A percentile compares a stretch with the other conserved stretches of the same genome.
Conservation (phyloP, 1,139 yeast species). For the Yamadazyma sp. region DNA sequence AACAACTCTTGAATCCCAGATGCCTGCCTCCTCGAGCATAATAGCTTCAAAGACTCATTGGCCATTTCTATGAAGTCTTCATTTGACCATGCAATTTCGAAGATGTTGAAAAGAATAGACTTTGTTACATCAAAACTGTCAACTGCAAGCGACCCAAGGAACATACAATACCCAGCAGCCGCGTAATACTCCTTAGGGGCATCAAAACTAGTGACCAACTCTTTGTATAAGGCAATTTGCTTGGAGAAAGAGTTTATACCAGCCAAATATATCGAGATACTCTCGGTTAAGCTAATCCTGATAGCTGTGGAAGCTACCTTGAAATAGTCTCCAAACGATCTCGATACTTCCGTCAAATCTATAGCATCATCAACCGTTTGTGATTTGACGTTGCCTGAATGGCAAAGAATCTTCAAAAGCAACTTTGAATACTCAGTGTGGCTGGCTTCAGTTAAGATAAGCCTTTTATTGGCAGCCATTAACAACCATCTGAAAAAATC, state of each 20-base stretch:
- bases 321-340: slow-evolving; percentile 20
- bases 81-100: slow-evolving; percentile 37
- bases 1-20: slow-evolving; percentile 25
- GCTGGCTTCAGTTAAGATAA: slow-evolving; percentile 21
- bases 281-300: slow-evolving; percentile 10
- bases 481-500: slow-evolving; percentile 38
- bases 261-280: slow-evolving; percentile 4
- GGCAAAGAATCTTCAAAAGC: slow-evolving; percentile 3
- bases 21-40: slow-evolving; percentile 19
- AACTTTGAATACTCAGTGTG: slow-evolving; percentile 8
- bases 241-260: slow-evolving; percentile 4
- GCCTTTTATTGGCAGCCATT: slow-evolving; percentile 27
- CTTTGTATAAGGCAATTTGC: slow-evolving; percentile 31
- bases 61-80: slow-evolving; percentile 20
- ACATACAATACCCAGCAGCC: slow-evolving; percentile 33
- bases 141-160: slow-evolving; percentile 31
- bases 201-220: slow-evolving; percentile 29
- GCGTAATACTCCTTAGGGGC: slow-evolving; percentile 2
- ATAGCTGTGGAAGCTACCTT: slow-evolving; percentile 17
- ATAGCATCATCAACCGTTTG: neutral
- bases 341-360: slow-evolving; percentile 9
- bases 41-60: slow-evolving; percentile 20
- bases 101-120: slow-evolving; percentile 39
- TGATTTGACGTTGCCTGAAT: neutral
- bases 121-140: slow-evolving; percentile 27